Percentiles rank a stretch among this genome's conserved stretches.
Conservation (phyloP, 2,329 filamentous ascomycete genomes). For the Colletotrichum tabaci region DNA sequence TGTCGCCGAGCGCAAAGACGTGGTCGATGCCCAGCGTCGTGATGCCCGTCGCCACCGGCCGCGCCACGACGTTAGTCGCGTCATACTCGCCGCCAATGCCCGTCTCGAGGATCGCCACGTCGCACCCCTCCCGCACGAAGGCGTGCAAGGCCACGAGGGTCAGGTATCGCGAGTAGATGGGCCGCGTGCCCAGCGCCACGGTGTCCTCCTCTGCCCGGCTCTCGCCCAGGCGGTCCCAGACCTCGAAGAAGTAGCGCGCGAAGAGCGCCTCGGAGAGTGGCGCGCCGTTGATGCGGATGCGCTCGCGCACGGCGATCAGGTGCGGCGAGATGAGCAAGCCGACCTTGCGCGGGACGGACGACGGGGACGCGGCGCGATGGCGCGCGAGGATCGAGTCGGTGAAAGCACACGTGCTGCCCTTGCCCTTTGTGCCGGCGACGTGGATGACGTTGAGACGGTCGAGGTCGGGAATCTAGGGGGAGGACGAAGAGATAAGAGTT, state of each 20-base stretch:
- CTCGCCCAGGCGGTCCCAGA: slow-evolving; percentile 77
- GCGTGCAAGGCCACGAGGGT: slow-evolving; percentile 90
- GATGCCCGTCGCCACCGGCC: slow-evolving; percentile 74
- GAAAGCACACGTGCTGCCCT: slow-evolving; percentile 90
- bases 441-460: slow-evolving; percentile 74
- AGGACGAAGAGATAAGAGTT: not conserved
- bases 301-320: slow-evolving; percentile 85
- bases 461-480: slow-evolving; percentile 52
- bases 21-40: slow-evolving; percentile 91
- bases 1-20: slow-evolving; percentile 82
- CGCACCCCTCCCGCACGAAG: slow-evolving; percentile 82
- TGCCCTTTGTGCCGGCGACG: slow-evolving; percentile 94
- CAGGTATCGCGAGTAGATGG: slow-evolving; percentile 92
- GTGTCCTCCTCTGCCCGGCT: slow-evolving; percentile 59
- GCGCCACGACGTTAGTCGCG: slow-evolving; percentile 84
- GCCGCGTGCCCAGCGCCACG: slow-evolving; percentile 76
- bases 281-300: slow-evolving; percentile 83
- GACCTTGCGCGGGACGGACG: slow-evolving; percentile 58
- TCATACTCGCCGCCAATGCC: slow-evolving; percentile 96
- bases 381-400: slow-evolving; percentile 79
- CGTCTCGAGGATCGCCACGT: slow-evolving; percentile 88
- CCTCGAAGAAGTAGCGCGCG: slow-evolving; percentile 83
- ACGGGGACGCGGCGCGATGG: slow-evolving; percentile 25
- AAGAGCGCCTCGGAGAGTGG: slow-evolving; percentile 80
- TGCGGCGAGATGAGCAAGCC: slow-evolving; percentile 92